Evolutionary conservation across 1,139 yeast genomes (phyloP).

Genomic region (Taphrina wiesneri): DNA sequence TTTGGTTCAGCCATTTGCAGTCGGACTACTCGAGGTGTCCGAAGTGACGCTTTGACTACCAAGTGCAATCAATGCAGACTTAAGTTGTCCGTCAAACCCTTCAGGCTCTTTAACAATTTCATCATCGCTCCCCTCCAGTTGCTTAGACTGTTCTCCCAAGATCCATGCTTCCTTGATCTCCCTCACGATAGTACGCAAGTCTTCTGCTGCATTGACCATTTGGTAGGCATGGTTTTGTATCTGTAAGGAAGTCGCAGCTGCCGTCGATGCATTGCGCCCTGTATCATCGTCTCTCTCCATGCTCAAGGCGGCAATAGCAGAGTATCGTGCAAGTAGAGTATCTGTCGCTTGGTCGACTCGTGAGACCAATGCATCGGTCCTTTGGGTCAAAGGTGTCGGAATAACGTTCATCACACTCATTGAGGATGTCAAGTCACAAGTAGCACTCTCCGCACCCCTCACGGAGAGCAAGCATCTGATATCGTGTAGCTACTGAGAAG

Average conservation of each 20-base stretch:
- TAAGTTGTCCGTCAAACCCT: background rate
- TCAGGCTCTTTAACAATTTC: background rate
- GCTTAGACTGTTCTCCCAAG: background rate
- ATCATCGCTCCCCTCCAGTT: background rate
- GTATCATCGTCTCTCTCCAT: slow-evolving; percentile 12
- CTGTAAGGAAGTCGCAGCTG: slow-evolving; percentile 23
- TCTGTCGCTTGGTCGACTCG: slow-evolving; percentile 31
- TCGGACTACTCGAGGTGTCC: background rate
- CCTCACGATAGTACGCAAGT: slow-evolving; percentile 16
- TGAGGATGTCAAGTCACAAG: background rate
- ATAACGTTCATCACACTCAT: background rate
- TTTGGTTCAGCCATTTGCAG: background rate
- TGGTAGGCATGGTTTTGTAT: slow-evolving; percentile 19
- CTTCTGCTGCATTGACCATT: slow-evolving; percentile 21
- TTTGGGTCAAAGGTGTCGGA: slow-evolving; percentile 6
- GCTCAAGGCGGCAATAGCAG: slow-evolving; percentile 13
- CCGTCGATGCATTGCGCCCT: slow-evolving; percentile 2
- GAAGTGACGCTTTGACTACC: background rate
- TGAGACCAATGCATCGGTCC: slow-evolving; percentile 12
- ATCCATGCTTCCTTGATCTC: slow-evolving; percentile 28
- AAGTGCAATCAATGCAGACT: background rate
- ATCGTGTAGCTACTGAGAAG: background rate
- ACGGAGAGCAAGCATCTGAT: background rate
- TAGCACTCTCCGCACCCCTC: background rate
- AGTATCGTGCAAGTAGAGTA: slow-evolving; percentile 12